A percentile compares a stretch with the other conserved stretches of the same genome.
Evolutionary conservation across 106 monocot species (phyloP).

Genomic region (Agapanthus africanus): DNA sequence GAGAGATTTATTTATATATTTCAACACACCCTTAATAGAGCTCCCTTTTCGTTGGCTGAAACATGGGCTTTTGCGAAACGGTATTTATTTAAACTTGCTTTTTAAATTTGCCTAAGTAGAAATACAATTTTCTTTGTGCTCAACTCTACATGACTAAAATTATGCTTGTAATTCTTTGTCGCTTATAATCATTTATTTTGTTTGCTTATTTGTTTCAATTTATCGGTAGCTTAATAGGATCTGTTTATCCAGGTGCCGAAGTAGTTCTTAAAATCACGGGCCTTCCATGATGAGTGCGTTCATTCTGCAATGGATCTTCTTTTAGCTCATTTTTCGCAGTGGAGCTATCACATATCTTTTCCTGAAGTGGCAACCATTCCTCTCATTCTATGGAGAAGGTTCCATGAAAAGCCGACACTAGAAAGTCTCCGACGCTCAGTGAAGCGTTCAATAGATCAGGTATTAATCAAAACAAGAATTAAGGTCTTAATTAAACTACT

Average conservation of each 20-base stretch:
- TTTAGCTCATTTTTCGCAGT: constrained; percentile 66
- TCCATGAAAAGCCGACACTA: constrained; percentile 36
- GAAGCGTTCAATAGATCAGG: constrained; percentile 89
- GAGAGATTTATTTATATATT: too few relatives aligned
- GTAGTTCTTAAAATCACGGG: constrained; percentile 43
- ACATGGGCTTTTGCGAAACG: too few relatives aligned
- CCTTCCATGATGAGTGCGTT: constrained; percentile 63
- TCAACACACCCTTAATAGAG: too few relatives aligned
- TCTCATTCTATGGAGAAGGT: constrained; percentile 64
- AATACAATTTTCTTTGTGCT: too few relatives aligned
- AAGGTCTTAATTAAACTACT: too few relatives aligned
- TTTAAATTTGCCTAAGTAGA: too few relatives aligned
- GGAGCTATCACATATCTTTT: constrained; percentile 87
- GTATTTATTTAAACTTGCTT: too few relatives aligned
- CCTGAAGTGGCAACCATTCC: constrained; percentile 82
- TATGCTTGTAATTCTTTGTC: not conserved
- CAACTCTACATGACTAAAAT: not conserved
- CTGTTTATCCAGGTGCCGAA: constrained; percentile 60
- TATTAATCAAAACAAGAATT: too few relatives aligned
- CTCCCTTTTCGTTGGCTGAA: too few relatives aligned
- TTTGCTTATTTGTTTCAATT: not conserved
- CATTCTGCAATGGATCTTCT: constrained; percentile 59
- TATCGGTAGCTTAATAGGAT: not conserved
- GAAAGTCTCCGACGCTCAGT: constrained; percentile 57
- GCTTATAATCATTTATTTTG: too few relatives aligned